Base-by-base conservation (phyloP, 352 stramenopile genomes). In the Globisporangium camurandrum region DNA sequence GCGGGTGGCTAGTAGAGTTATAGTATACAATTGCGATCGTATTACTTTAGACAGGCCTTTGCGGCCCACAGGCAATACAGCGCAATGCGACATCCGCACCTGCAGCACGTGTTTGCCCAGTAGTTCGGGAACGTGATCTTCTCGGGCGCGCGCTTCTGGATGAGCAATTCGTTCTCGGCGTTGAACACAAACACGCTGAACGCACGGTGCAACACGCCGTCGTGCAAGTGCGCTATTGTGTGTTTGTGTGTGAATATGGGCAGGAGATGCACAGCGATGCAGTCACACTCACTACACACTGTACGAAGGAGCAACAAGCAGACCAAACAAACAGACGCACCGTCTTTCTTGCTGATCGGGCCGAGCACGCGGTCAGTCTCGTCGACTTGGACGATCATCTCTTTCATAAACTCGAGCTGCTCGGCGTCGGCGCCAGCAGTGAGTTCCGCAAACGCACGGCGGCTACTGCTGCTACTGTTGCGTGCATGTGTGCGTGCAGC, bases 81-180 rank as follows among this genome's bases (percentile, higher is more conserved):
- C 6, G 30, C 0, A 41, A 52, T 30, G 16, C 17, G 7, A 10
- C 10, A 1, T 7, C 17, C 46, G 12, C 47, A 84, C 71, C 71
- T 97, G 75, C 97, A 99, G 67, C 97, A 99, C 14, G 97, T 99
- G 69, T 99, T 99, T 16, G 97, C 98, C 97, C 97, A 99, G 30
- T 97, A 96, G 62, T 88, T 84, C 14, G 97, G 96, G 67, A 99
- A 99, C 23, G 97, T 99, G 69, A 99, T 99, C 73, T 99, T 99
- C 42, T 91, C 85, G 2, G 67, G 67, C 1, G 96, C 90, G 17
- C 97, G 82, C 78, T 99, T 88, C 59, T 94, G 83, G 40, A 94
- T 86, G 33, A 94, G 62, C 42, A 94, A 52, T 55, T 91, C 74
- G 49, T 91, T 89, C 54, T 86, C 76, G 34, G 71, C 80, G 68